Evolutionary conservation across 305 asterid species (phyloP), one percentile per base, ranked within the genome.

Genomic region (Fraxinus angustifolia): DNA sequence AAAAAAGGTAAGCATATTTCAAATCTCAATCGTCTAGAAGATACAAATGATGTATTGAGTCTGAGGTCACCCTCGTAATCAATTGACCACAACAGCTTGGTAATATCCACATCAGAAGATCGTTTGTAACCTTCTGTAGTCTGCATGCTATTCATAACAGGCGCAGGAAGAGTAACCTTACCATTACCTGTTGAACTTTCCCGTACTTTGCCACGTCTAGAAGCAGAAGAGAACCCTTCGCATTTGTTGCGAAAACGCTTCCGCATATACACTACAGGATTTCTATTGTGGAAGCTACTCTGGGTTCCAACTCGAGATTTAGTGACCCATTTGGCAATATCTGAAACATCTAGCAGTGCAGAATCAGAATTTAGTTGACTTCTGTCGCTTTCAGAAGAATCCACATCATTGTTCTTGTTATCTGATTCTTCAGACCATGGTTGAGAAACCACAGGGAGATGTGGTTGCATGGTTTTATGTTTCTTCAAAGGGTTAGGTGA

Each of bases 201-300:
- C 74, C 78, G 74, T 76, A 87, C 78, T 83, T 86, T 90, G 79
- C 72, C 88, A 84, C 80, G 86, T 88, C 72, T 85, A 78, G 84
- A 77, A 75, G 81, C 68, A 83, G 87, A 82, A 80, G 78, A 81
- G 68, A 82, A 75, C 45, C 82, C 87, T 80, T 75, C 81, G 7
- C 87, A 68, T 78, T 81, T 78, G 90, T 84, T 90, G 77, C 83
- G 89, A 71, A 74, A 82, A 79, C 89, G 94, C 89, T 87, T 93
- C 87, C 99, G 86, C 82, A 90, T 88, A 84, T 96, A 96, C 81
- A 94, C 98, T 78, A 90, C 68, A 65, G 80, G 88, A 62, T 81
- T 83, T 77, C 86, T 77, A 45, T 83, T 84, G 65, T 75, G 86
- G 62, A 88, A 84, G 84, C 89, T 84, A 78, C 87, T 81, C 67